Base-by-base conservation (phyloP, 441 rosid species). In the Populus tomentosa region DNA sequence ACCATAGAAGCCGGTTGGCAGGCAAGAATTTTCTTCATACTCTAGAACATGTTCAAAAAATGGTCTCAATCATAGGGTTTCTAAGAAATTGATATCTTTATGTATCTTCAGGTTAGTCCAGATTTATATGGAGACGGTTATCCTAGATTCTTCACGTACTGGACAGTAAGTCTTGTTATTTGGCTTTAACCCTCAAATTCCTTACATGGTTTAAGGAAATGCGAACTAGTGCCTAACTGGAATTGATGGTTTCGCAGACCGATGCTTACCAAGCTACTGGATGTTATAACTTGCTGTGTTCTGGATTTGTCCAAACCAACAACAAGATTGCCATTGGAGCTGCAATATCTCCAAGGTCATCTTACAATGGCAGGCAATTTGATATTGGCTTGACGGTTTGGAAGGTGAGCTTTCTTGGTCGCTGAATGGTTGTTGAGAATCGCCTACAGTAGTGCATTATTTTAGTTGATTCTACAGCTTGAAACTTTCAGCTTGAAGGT, bases 1-100 rank as follows among this genome's bases (percentile, higher is more conserved):
- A 96, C 99, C 84, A 94, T 96, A 72, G 99, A 96, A 89, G 98
- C 99, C 75, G 99, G 99, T 73, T 96, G 99, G 99, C 99, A 96
- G 90, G 99, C 80, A 91, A 74, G 85, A 50, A 23, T 62, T 78
- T 0, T 28, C 56, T 68, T 6, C 11, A 9, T 21, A 62, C 65
- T 10, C 28, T 62, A 4, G 65, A 26, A 3, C 56, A 32, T 50
- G 40, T 10, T 20, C 66, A 75, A 36, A 46, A 46, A 75, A 75
- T 20, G 11, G 16, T 33, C 32, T 28, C 33, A 40, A 7, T 35
- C 6, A 36, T 21, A 23, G 11, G 36, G n/a, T 46, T 65, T 26
- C 61, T 69, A 21, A n/a, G 32, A 77, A 71, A 7, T 66, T 65
- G 36, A 24, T 23, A n/a, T 7, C 24, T 64, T 66, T 35, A 40